phyloP scores from a whole-genome alignment of 345 rosid genomes.

The Jatropha curcas region DNA sequence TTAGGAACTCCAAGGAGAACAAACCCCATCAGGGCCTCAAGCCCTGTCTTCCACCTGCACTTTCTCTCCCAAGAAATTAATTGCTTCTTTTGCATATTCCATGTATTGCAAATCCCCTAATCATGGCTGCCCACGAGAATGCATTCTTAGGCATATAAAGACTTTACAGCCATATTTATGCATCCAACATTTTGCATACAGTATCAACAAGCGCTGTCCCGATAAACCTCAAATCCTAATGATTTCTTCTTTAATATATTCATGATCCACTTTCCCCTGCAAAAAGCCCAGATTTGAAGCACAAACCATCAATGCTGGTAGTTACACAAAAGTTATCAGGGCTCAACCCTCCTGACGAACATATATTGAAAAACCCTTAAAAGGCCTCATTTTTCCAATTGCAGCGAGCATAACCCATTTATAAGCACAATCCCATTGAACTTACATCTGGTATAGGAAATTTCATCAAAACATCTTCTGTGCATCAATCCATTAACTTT shows the following conservation, averaged over 20 bases:
- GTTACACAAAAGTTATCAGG: slow-evolving; percentile 54
- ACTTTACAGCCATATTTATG: slow-evolving; percentile 43
- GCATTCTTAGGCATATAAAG: slow-evolving; percentile 46
- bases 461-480: slow-evolving; percentile 59
- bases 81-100: slow-evolving; percentile 48
- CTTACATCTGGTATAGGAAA: slow-evolving; percentile 45
- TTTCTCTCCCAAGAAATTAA: slow-evolving; percentile 40
- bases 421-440: slow-evolving; percentile 59
- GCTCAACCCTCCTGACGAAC: slow-evolving; percentile 47
- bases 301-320: slow-evolving; percentile 51
- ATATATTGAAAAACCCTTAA: slow-evolving; percentile 43
- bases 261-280: slow-evolving; percentile 65
- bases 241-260: slow-evolving; percentile 36
- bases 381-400: slow-evolving; percentile 37
- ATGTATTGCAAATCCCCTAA: slow-evolving; percentile 47
- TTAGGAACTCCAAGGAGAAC: slow-evolving; percentile 51
- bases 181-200: slow-evolving; percentile 67
- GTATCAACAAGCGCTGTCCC: slow-evolving; percentile 61
- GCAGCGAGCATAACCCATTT: slow-evolving; percentile 42
- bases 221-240: slow-evolving; percentile 42
- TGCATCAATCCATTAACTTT: slow-evolving; percentile 34
- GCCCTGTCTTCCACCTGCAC: slow-evolving; percentile 40
- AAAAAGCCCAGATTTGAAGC: slow-evolving; percentile 51
- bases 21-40: slow-evolving; percentile 53
- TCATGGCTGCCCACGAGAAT: slow-evolving; percentile 58